Evolutionary conservation across 2,329 filamentous ascomycete genomes (phyloP).

Genomic region (Calonectria pteridis): DNA sequence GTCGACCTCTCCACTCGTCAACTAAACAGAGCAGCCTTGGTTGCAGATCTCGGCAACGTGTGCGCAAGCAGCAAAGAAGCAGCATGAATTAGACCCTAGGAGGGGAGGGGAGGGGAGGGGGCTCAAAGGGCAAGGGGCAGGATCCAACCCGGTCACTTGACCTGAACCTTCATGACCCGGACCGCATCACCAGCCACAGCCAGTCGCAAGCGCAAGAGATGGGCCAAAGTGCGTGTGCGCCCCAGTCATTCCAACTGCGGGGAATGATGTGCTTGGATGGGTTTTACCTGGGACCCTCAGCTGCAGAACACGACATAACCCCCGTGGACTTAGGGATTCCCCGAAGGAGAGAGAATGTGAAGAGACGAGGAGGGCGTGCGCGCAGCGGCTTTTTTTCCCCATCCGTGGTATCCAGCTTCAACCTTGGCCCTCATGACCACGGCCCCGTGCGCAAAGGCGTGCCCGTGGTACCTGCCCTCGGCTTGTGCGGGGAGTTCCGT

Average conservation of each 20-base stretch:
- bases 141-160: slow-evolving; percentile 17
- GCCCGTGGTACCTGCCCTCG: not conserved
- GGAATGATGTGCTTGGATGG: slow-evolving; percentile 1
- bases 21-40: not conserved
- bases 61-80: not conserved
- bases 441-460: not conserved
- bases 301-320: not conserved
- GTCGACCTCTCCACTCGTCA: not conserved
- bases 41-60: slow-evolving; percentile 13
- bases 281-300: not conserved
- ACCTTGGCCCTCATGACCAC: slow-evolving; percentile 3
- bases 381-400: not conserved
- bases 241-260: not conserved
- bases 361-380: not conserved
- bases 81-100: not conserved
- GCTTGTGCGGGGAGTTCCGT: not conserved
- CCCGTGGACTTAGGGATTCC: not conserved
- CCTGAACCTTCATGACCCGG: slow-evolving; percentile 19
- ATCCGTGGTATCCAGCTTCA: not conserved
- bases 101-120: not conserved
- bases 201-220: not conserved
- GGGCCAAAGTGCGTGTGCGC: not conserved
- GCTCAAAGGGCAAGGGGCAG: not conserved
- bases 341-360: not conserved
- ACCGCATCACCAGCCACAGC: slow-evolving; percentile 22